Percentiles rank a stretch among this genome's conserved stretches.
Conservation (phyloP, 1,284 basidiomycete species). For the Leccinum fallax region DNA sequence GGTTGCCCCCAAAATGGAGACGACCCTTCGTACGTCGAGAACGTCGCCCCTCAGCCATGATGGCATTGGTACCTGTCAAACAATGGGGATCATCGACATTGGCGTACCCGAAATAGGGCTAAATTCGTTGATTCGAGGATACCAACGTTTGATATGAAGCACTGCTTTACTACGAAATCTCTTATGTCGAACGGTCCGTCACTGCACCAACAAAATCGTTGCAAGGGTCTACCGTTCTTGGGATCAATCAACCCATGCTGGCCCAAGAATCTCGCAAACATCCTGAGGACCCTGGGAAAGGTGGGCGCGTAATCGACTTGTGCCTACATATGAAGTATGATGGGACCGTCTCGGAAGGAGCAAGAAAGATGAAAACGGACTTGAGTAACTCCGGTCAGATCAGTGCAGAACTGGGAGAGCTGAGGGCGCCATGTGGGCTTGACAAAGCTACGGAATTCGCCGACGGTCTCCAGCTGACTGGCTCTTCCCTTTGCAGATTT, state of each 20-base stretch:
- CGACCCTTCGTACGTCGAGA: slow-evolving; percentile 67
- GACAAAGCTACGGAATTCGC: slow-evolving; percentile 88
- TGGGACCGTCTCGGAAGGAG: background rate
- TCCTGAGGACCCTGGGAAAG: slow-evolving; percentile 70
- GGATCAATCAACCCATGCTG: slow-evolving; percentile 66
- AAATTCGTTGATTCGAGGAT: slow-evolving; percentile 33
- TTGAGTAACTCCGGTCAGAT: slow-evolving; percentile 91
- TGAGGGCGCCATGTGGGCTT: slow-evolving; percentile 84
- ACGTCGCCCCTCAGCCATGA: slow-evolving; percentile 70
- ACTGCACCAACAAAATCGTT: slow-evolving; percentile 74
- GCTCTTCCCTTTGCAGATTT: slow-evolving; percentile 53
- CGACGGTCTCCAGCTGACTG: slow-evolving; percentile 63
- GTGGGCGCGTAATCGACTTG: slow-evolving; percentile 80
- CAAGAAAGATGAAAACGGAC: slow-evolving; percentile 44
- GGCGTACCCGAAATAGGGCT: slow-evolving; percentile 30
- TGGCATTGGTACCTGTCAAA: slow-evolving; percentile 63
- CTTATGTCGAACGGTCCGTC: slow-evolving; percentile 84
- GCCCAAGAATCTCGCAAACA: slow-evolving; percentile 70
- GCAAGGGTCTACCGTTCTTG: slow-evolving; percentile 53
- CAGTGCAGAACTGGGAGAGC: slow-evolving; percentile 82
- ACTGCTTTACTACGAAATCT: slow-evolving; percentile 86
- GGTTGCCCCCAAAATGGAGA: slow-evolving; percentile 46
- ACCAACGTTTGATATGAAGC: slow-evolving; percentile 78
- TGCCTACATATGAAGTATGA: slow-evolving; percentile 47
- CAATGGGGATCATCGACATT: slow-evolving; percentile 8